A percentile compares a stretch with the other conserved stretches of the same genome.
Evolutionary conservation across 192 early-diverging fungal genomes (phyloP).

Genomic region (Gonapodya prolifera): DNA sequence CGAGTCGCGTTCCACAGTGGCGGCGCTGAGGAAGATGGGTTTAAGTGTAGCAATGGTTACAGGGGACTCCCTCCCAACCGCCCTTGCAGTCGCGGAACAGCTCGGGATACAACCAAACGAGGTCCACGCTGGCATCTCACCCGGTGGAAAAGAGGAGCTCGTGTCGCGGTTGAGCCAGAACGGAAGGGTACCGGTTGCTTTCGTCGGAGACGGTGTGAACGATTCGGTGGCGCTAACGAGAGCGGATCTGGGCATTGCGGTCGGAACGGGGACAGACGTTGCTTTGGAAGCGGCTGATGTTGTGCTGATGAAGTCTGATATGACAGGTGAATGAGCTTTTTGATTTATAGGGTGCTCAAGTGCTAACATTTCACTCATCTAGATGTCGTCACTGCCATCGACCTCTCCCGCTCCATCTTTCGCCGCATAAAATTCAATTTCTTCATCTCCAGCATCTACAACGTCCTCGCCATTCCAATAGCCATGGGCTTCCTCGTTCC

Average conservation of each 20-base stretch:
- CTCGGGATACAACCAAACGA: conserved; percentile 43
- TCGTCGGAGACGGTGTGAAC: conserved; percentile 96
- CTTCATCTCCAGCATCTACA: conserved; percentile 70
- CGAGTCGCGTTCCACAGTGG: conserved; percentile 39
- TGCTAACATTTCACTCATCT: too few relatives aligned
- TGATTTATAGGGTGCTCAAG: too few relatives aligned
- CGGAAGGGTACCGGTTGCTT: conserved; percentile 51
- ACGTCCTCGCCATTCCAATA: conserved; percentile 73
- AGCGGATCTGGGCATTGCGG: conserved; percentile 75
- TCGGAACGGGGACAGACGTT: conserved; percentile 86
- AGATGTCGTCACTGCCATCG: conserved; percentile 73
- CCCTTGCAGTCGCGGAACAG: conserved; percentile 40
- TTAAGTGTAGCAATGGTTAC: conserved; percentile 70
- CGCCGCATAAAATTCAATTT: conserved; percentile 75
- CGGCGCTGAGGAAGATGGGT: conserved; percentile 27
- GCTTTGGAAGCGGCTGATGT: conserved; percentile 89
- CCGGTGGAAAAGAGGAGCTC: conserved; percentile 44
- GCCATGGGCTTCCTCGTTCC: conserved; percentile 74
- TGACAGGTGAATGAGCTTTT: too few relatives aligned
- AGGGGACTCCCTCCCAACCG: conserved; percentile 57
- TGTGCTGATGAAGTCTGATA: conserved; percentile 80
- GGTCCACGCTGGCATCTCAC: conserved; percentile 51
- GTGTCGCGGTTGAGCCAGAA: not conserved
- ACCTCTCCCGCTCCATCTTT: conserved; percentile 75
- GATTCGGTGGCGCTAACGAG: conserved; percentile 83